These are phyloP conservation scores for Geoglossum glabrum DNA, from an alignment of 495 filamentous ascomycete genomes.

Conservation along the genomic window DNA sequence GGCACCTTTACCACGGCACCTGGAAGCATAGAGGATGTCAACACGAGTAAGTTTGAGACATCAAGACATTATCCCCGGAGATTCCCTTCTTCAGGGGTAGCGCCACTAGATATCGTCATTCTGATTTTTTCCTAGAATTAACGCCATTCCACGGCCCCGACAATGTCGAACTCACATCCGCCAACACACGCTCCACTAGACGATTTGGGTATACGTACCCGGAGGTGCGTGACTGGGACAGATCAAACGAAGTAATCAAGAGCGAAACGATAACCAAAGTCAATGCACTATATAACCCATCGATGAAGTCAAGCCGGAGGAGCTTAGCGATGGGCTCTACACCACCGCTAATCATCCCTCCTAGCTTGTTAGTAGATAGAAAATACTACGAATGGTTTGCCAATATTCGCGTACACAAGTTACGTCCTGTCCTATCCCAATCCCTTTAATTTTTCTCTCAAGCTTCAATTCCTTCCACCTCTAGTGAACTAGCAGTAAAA, in stretches of 20 bases:
- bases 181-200: slow-evolving; percentile 12
- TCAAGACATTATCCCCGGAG: no score
- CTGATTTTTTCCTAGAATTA: slow-evolving; percentile 14
- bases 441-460: no score
- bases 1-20: slow-evolving; percentile 30
- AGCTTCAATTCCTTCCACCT: no score
- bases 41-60: slow-evolving; percentile 14
- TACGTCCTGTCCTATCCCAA: no score
- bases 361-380: neutral
- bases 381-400: slow-evolving; percentile 37
- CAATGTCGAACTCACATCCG: slow-evolving; percentile 20
- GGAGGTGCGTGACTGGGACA: slow-evolving; percentile 22
- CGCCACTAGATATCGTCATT: no score
- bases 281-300: slow-evolving; percentile 18
- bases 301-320: no score
- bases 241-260: slow-evolving; percentile 10
- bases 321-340: neutral
- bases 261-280: slow-evolving; percentile 16
- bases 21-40: slow-evolving; percentile 18
- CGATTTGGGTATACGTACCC: slow-evolving; percentile 30
- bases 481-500: no score
- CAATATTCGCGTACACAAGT: slow-evolving; percentile 35
- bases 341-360: neutral
- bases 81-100: no score
- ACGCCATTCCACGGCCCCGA: slow-evolving; percentile 23